A percentile compares a stretch with the other conserved stretches of the same genome.
phyloP scores from a whole-genome alignment of 2,329 filamentous ascomycete genomes.

The Fusarium lyarnte region DNA sequence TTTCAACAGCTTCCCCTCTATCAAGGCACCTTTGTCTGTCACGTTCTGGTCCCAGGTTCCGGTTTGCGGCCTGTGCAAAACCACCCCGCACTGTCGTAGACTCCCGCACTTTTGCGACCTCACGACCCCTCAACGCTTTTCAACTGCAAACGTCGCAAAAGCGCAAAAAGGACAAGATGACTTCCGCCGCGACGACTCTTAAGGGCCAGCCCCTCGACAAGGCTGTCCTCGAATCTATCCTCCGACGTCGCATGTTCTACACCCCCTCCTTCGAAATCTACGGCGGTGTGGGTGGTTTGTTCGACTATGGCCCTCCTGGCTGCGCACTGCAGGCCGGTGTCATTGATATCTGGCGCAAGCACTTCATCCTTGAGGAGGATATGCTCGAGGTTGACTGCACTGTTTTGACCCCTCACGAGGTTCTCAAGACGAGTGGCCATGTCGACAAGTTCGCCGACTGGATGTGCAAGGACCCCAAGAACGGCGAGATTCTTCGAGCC shows the following conservation, averaged over 20 bases:
- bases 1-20: constrained; percentile 26
- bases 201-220: constrained; percentile 92
- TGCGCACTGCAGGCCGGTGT: constrained; percentile 89
- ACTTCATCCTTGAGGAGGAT: constrained; percentile 91
- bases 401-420: constrained; percentile 90
- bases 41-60: constrained; percentile 24
- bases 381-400: constrained; percentile 97
- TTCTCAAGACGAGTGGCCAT: constrained; percentile 95
- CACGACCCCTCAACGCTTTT: constrained; percentile 44
- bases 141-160: constrained; percentile 43
- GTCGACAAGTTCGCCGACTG: constrained; percentile 98
- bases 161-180: constrained; percentile 51
- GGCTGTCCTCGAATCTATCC: constrained; percentile 80
- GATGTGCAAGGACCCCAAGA: constrained; percentile 99
- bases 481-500: constrained; percentile 93
- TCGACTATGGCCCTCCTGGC: constrained; percentile 92
- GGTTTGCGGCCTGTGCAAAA: constrained; percentile 39
- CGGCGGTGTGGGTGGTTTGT: constrained; percentile 86
- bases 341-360: constrained; percentile 89
- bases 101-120: constrained; percentile 45
- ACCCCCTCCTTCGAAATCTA: constrained; percentile 97
- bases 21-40: constrained; percentile 32
- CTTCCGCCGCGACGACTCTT: constrained; percentile 73
- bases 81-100: constrained; percentile 34
- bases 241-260: constrained; percentile 91